phyloP scores from a whole-genome alignment of 148 eudicot species.

The Rhododendron kiyosumense region DNA sequence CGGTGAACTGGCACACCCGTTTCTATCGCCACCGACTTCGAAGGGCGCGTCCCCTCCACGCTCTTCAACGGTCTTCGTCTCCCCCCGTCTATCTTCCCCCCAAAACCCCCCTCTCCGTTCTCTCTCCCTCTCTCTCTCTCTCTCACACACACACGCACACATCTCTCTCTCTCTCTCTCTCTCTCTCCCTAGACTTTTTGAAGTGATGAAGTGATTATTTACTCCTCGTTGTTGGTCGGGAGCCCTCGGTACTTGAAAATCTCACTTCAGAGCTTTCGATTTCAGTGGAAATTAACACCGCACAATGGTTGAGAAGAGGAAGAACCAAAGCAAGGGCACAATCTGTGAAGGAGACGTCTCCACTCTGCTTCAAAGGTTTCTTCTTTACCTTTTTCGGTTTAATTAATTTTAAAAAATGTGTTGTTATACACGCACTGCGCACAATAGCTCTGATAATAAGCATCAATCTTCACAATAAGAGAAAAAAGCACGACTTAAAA shows the following conservation, averaged over 20 bases:
- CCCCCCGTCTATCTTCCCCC: background rate
- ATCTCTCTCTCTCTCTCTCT: background rate
- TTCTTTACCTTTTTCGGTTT: background rate
- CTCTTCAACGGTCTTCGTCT: constrained; percentile 7
- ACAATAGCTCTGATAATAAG: background rate
- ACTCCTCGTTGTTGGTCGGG: background rate
- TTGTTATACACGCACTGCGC: background rate
- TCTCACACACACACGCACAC: background rate
- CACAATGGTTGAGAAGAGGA: constrained; percentile 37
- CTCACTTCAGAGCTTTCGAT: background rate
- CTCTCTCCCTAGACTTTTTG: background rate
- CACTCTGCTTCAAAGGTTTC: constrained; percentile 56
- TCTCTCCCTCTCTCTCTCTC: background rate
- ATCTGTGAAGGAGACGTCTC: constrained; percentile 54
- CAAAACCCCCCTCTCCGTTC: background rate
- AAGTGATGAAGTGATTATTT: background rate
- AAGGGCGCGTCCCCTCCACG: constrained; percentile 6
- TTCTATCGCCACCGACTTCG: constrained; percentile 4
- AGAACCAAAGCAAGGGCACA: constrained; percentile 33
- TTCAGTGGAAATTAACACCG: background rate
- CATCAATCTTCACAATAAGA: background rate
- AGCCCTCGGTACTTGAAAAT: background rate
- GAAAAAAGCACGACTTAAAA: background rate
- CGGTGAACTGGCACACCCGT: background rate
- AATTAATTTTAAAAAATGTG: background rate